phyloP scores from a whole-genome alignment of 306 rosid genomes.

The Lupinus albus region DNA sequence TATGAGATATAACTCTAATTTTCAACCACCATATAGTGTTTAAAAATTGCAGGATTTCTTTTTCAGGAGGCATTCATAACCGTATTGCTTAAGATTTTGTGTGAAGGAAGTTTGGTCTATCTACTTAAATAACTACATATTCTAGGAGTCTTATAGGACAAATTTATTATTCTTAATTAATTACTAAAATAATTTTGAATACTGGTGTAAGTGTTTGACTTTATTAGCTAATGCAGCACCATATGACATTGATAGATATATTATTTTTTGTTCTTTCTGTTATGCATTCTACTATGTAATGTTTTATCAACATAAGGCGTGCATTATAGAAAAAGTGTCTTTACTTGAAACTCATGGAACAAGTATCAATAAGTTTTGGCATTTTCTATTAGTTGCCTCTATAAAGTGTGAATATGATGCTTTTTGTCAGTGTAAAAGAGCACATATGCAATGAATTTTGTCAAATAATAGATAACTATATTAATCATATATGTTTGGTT shows the following conservation, averaged over 20 bases:
- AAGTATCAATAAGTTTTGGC: conserved; percentile 35
- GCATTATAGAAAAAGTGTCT: conserved; percentile 29
- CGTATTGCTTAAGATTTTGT: conserved; percentile 33
- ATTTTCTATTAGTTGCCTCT: conserved; percentile 36
- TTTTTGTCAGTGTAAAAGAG: conserved; percentile 4
- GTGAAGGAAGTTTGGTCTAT: neutral
- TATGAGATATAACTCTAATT: neutral
- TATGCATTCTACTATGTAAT: neutral
- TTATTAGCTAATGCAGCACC: conserved; percentile 13
- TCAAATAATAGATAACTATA: conserved; percentile 32
- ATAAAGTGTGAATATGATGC: conserved; percentile 27
- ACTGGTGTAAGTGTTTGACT: conserved; percentile 21
- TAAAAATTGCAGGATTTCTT: conserved; percentile 28
- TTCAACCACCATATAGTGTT: neutral
- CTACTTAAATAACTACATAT: neutral
- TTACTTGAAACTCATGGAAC: conserved; percentile 18
- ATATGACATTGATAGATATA: conserved; percentile 20
- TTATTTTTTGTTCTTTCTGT: neutral
- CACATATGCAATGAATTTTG: conserved; percentile 29
- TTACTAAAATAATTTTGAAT: neutral
- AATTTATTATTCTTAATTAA: neutral
- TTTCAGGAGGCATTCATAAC: conserved; percentile 2
- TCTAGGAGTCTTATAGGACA: neutral
- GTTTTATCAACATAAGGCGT: neutral
- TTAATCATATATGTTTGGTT: conserved; percentile 32